Evolutionary conservation across 176 grass and related monocot species (phyloP), one percentile per base, ranked within the genome.

Genomic region (Raddia guianensis): DNA sequence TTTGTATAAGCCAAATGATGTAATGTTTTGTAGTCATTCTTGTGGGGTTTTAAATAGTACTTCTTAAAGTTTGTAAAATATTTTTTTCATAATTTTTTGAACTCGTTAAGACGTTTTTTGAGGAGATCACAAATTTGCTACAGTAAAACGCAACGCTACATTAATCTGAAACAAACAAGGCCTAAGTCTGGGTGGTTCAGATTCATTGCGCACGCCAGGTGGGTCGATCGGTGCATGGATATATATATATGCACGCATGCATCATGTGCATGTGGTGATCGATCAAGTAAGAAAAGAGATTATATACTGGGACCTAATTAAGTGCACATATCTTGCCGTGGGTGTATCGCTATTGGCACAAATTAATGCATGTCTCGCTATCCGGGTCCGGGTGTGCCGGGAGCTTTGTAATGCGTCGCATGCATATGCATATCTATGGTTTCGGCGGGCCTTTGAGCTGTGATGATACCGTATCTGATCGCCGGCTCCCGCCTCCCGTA

Each of bases 401-500:
- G 46, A 66, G 42, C 63, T 49, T 49, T 12, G 46, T 70, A 70
- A 61, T 81, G 85, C 63, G 19, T 59, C 43, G 61, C 69, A 51
- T 40, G 37, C 14, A 59, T 64, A 80, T 59, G 4, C 6, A 15
- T 45, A 8, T 47, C 49, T 14, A 45, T 35, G 21, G 18, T 51
- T 3, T 44, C 44, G 50, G 3, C 61, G 9, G 13, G 44, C 12
- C 46, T 49, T 70, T 78, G 75, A 40, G 37, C 37, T 40, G 37
- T 40, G 27, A 40, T 64, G 83, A 79, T 78, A 54, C 66, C 74
- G 7, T 49, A 60, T 58, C 73, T 32, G 18, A 70, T 49, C 74
- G 2, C n/a, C 18, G 12, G 56, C 46, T 55, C 66, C n/a, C 18
- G 12, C 47, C 46, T 55, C 66, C 71, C 71, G 7, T 15, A 16